Percentiles rank a stretch among this genome's conserved stretches.
Conservation (phyloP, 164 flowering plant species). For the Berberis vulgaris region DNA sequence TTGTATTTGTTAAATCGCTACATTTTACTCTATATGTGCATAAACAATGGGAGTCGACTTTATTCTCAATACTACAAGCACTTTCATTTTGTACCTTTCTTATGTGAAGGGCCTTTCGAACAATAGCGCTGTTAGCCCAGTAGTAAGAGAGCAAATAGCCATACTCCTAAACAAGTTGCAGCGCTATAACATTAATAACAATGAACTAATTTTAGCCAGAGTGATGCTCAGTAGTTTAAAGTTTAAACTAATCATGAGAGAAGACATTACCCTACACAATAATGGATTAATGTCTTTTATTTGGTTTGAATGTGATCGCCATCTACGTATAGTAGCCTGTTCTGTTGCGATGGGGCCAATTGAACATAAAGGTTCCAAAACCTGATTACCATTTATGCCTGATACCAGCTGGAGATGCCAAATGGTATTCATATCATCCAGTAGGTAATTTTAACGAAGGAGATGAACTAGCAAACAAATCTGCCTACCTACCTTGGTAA, state of each 20-base stretch:
- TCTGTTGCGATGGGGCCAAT: too few species aligned
- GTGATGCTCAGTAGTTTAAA: neutral
- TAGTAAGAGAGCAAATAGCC: slow-evolving; percentile 1
- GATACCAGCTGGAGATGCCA: too few species aligned
- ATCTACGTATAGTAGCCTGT: too few species aligned
- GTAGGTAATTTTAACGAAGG: neutral
- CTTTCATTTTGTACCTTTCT: neutral
- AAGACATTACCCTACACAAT: too few species aligned
- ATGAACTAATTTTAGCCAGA: neutral
- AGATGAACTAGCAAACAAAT: neutral
- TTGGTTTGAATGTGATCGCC: too few species aligned
- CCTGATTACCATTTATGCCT: too few species aligned
- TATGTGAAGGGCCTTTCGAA: slow-evolving; percentile 17
- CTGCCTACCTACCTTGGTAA: too few species aligned
- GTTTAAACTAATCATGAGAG: neutral
- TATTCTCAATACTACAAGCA: neutral
- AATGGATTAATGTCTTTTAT: too few species aligned
- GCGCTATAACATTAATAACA: neutral
- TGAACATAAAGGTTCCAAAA: too few species aligned
- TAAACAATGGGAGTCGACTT: neutral
- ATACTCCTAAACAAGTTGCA: neutral
- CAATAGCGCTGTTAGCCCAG: slow-evolving; percentile 31
- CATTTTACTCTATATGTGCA: too few species aligned
- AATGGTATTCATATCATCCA: too few species aligned
- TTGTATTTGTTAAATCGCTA: too few species aligned